Base-by-base conservation (phyloP, 2,329 filamentous ascomycete genomes). In the Achaetomium macrosporum region DNA sequence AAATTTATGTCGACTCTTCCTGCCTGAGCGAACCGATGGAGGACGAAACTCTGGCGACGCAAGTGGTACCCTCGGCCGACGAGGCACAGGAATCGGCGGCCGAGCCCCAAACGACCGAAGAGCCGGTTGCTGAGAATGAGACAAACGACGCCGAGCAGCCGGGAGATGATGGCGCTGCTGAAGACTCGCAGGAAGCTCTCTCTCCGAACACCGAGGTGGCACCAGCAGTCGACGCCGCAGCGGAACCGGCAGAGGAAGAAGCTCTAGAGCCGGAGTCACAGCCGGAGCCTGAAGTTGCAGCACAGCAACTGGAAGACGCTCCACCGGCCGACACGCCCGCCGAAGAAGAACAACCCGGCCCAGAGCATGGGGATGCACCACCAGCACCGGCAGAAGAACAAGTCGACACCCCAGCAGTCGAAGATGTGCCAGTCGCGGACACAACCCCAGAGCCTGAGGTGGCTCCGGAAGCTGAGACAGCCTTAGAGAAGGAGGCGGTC, bases 1-100 rank as follows among this genome's bases (percentile, higher is more conserved):
- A 75, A 9, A 77, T 75, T 58, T 73, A 74, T 68, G 67, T 75
- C 61, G 75, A 79, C 61, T 63, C 65, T 41, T 76, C 72, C 50
- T 76, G 72, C 60, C 43, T 72, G 50, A 71, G 65, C 61, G 67
- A 67, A 40, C 66, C 68, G 52, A 73, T 73, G 67, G 68, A 72
- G 60, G 69, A 74, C 54, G 62, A 66, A 31, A 59, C 53, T 37
- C 49, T 48, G n/a, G 46, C 57, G 16, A 60, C 59, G 16, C 35
- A 46, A n/a, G 36, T 37, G 42, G 37, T 47, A 10, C 35, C 47
- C 11, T 42, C 51, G 36, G 41, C 57, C 57, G 57, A 59, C 20
- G 55, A 59, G 40, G 16, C 42, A 12, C 55, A 42, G 30, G 42
- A 47, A 8, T 13, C 15, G 5, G 20, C 42, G 2, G 30, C 15